Conservation (phyloP, 768 basidiomycete genomes). For the Mycena pura region DNA sequence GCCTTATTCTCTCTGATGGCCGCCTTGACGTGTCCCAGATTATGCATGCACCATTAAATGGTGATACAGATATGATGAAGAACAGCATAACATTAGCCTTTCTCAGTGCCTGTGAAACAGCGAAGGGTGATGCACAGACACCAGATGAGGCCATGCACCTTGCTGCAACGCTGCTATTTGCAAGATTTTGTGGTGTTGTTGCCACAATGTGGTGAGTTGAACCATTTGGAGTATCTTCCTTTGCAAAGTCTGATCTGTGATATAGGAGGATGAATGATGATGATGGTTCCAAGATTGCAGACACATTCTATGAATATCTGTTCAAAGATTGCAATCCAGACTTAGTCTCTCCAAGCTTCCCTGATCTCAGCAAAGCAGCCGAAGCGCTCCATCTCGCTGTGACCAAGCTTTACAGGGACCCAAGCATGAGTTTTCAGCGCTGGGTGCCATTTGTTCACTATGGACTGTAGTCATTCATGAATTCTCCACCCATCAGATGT, state of each 20-base stretch:
- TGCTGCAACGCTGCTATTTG: slow-evolving; percentile 32
- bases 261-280: background rate
- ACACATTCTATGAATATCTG: background rate
- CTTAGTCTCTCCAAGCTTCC: background rate
- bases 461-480: background rate
- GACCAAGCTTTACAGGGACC: background rate
- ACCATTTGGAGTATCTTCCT: background rate
- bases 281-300: background rate
- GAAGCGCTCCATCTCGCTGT: background rate
- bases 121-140: slow-evolving; percentile 27
- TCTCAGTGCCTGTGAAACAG: too few species aligned
- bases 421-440: background rate
- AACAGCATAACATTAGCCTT: too few species aligned
- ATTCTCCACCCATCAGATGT: too few species aligned
- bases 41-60: too few species aligned
- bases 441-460: background rate
- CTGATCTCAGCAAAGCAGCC: background rate
- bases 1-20: too few species aligned
- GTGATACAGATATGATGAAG: too few species aligned
- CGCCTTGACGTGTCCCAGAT: too few species aligned
- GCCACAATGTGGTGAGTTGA: slow-evolving; percentile 32
- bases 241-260: background rate
- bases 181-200: slow-evolving; percentile 32
- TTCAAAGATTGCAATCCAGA: background rate
- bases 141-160: slow-evolving; percentile 36